These are phyloP conservation scores for Macrolepiota fuliginosa DNA, from an alignment of 768 basidiomycete species.

Conservation along the genomic window DNA sequence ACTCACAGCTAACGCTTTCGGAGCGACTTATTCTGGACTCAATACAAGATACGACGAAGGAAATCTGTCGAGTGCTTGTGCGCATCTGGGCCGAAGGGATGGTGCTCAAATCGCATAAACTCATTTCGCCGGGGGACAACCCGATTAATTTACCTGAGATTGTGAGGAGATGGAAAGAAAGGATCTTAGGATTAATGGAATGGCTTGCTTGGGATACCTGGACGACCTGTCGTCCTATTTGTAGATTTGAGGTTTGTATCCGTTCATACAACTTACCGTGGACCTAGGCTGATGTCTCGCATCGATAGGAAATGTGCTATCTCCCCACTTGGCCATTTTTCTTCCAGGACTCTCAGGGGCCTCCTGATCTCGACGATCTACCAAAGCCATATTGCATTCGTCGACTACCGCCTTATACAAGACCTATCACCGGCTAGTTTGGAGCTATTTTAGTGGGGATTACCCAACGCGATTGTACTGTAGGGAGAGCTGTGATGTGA, in stretches of 20 bases:
- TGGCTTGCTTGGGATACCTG: constrained; percentile 57
- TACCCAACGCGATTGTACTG: no score
- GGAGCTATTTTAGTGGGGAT: no score
- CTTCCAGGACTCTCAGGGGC: background rate
- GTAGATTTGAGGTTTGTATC: constrained; percentile 39
- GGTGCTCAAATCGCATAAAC: background rate
- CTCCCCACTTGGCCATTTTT: constrained; percentile 44
- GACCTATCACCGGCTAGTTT: background rate
- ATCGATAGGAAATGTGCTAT: constrained; percentile 38
- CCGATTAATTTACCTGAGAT: constrained; percentile 14
- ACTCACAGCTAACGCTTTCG: background rate
- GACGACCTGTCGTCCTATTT: constrained; percentile 45
- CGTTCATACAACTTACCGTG: background rate
- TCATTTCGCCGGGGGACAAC: background rate
- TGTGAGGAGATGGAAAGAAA: constrained; percentile 44
- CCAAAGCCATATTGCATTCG: background rate
- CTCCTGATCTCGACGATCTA: background rate
- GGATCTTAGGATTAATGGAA: constrained; percentile 40
- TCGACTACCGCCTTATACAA: background rate
- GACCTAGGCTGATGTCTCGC: background rate
- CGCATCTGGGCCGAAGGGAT: background rate
- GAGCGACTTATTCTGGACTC: background rate
- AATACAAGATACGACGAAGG: background rate
- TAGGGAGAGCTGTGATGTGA: constrained; percentile 32
- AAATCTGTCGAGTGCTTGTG: background rate